Evolutionary conservation across 106 monocot species (phyloP), one percentile per base, ranked within the genome.

Genomic region (Acorus gramineus): DNA sequence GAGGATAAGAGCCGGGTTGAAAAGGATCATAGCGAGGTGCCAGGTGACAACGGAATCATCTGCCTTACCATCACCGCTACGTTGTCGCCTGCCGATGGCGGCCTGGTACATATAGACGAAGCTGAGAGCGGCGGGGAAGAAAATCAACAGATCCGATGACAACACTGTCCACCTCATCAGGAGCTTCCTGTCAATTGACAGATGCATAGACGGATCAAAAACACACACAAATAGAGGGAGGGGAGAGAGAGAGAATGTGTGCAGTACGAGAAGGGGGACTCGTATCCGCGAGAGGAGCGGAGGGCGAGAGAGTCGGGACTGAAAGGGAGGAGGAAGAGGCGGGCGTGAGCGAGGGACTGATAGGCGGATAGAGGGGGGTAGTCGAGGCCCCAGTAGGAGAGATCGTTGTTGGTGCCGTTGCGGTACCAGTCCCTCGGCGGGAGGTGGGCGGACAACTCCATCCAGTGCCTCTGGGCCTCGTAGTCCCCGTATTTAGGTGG

Each of bases 381-480:
- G 66, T 98, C 98, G 59, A 98, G 91, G 68, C 98, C 98, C 98
- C 91, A 98, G 57, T 98, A 98, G 49, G 83, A 49, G 63, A 98
- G 85, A 55, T 92, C 79, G 75, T 98, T 98, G 44, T 55, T 52
- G 12, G 85, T 65, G 62, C 83, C 77, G 66, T 89, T 98, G 44
- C 79, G 74, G 76, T 98, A 98, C 98, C 98, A 98, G 13, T 88
- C 74, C 42, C 55, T 42, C 1, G 70, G 42, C 6, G 88, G 78
- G 12, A 81, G 79, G 64, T 98, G 78, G 61, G 92, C 74, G 11
- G 98, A 84, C 69, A 98, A 80, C 87, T 98, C 98, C 98, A 98
- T 98, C 98, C 98, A 98, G 55, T 98, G 98, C 42, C 98, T 78
- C 83, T 91, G 98, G 5, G 98, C 98, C 74, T 98, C 98, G 81